Conservation (phyloP, 225 moss, liverwort and hornwort genomes). For the Pleurozium schreberi region DNA sequence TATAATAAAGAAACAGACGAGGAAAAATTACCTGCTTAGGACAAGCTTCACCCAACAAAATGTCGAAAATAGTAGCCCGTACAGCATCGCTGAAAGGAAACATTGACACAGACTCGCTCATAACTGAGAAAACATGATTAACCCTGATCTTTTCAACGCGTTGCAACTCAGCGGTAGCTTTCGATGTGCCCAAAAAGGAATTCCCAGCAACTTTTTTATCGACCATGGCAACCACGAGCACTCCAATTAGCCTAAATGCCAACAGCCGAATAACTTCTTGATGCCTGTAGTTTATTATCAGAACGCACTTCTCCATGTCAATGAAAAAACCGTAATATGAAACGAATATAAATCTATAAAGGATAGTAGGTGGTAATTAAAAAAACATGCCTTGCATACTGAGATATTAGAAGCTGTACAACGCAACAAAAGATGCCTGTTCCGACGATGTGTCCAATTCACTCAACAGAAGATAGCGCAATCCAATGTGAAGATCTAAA, state of each 20-base stretch:
- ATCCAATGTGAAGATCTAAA: background rate
- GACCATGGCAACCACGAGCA: conserved; percentile 39
- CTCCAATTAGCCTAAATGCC: conserved; percentile 61
- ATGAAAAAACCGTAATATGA: background rate
- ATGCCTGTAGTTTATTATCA: conserved; percentile 23
- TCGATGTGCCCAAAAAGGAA: conserved; percentile 51
- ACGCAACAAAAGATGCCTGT: background rate
- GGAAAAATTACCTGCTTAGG: conserved; percentile 51
- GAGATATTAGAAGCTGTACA: background rate
- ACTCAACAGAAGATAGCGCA: background rate
- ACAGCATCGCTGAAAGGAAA: conserved; percentile 60
- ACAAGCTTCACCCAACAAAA: conserved; percentile 62
- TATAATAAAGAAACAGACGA: background rate
- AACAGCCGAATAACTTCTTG: conserved; percentile 63
- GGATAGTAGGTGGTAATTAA: background rate
- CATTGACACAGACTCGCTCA: conserved; percentile 40
- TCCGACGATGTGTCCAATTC: background rate
- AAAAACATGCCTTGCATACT: background rate
- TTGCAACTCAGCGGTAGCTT: conserved; percentile 49
- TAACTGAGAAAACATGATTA: conserved; percentile 49
- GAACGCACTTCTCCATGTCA: background rate
- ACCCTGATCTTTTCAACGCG: conserved; percentile 57
- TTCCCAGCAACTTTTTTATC: conserved; percentile 55
- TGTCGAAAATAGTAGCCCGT: conserved; percentile 61
- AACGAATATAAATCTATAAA: background rate